phyloP scores from a whole-genome alignment of 768 basidiomycete genomes.

The Leccinellum luteum region DNA sequence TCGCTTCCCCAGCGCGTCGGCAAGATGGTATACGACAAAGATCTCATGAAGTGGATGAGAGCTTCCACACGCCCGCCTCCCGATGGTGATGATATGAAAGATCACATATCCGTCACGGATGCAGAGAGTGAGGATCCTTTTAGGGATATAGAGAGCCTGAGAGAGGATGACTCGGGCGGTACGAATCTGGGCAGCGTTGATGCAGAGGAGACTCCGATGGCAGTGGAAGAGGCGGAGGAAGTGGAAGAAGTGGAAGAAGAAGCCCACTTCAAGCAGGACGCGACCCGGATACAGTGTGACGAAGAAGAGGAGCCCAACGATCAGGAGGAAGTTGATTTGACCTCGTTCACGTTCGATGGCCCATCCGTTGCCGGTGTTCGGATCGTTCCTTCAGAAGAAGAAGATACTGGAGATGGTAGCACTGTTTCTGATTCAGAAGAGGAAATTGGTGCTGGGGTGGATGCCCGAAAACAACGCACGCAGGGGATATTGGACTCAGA shows the following conservation, averaged over 20 bases:
- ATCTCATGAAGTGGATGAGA: constrained; percentile 84
- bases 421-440: constrained; percentile 38
- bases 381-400: constrained; percentile 42
- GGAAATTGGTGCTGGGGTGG: constrained; percentile 15
- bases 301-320: constrained; percentile 49
- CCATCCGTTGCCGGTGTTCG: constrained; percentile 51
- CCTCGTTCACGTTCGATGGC: constrained; percentile 71
- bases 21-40: constrained; percentile 83
- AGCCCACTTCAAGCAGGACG: neutral
- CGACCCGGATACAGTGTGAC: neutral
- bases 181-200: constrained; percentile 1
- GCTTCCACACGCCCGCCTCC: constrained; percentile 39
- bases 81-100: constrained; percentile 29
- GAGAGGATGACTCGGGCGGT: constrained; percentile 53
- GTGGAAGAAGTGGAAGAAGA: constrained; percentile 30
- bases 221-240: constrained; percentile 11
- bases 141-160: constrained; percentile 83
- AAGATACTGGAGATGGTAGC: constrained; percentile 37
- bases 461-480: constrained; percentile 6
- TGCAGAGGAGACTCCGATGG: constrained; percentile 2
- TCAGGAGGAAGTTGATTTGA: constrained; percentile 65
- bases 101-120: constrained; percentile 33
- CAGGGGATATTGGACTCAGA: constrained; percentile 31
- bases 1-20: constrained; percentile 75
- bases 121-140: constrained; percentile 85